These are phyloP conservation scores for Theileria parva DNA, from an alignment of 169 alveolate species.

Conservation along the genomic window DNA sequence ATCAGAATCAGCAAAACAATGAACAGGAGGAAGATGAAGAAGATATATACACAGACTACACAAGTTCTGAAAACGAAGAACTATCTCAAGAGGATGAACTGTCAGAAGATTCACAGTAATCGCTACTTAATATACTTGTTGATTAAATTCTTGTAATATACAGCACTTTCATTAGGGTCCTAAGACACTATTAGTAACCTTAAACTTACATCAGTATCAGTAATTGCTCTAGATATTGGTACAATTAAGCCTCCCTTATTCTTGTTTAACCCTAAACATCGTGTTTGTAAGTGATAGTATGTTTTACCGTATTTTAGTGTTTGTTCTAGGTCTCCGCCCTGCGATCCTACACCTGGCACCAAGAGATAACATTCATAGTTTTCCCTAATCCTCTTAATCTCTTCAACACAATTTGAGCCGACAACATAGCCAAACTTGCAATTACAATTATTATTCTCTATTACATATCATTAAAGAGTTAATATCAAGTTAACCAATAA, in stretches of 20 bases:
- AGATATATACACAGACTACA: constrained; percentile 20
- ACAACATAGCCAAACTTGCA: constrained; percentile 51
- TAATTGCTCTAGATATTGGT: constrained; percentile 59
- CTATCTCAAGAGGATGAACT: constrained; percentile 5
- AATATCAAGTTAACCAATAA: not conserved
- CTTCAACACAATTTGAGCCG: constrained; percentile 75
- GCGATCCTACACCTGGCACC: constrained; percentile 79
- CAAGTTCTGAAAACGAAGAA: constrained; percentile 33
- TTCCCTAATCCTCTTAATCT: constrained; percentile 59
- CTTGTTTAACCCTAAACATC: constrained; percentile 30
- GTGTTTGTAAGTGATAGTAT: not conserved
- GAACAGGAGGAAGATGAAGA: constrained; percentile 18
- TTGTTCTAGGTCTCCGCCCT: constrained; percentile 72
- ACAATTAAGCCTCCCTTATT: constrained; percentile 49
- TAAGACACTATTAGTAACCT: constrained; percentile 1
- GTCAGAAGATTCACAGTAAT: not conserved
- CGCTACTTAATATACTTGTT: not conserved
- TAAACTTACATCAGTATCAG: constrained; percentile 27
- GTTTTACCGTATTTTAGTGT: constrained; percentile 63
- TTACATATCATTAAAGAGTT: not conserved
- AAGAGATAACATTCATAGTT: constrained; percentile 61
- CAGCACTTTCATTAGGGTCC: constrained; percentile 58
- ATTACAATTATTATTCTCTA: not conserved
- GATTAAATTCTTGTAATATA: constrained; percentile 54
- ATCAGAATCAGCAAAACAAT: constrained; percentile 28